These are phyloP conservation scores for Mortierella alpina DNA, from an alignment of 192 early-diverging fungal genomes.

Conservation along the genomic window DNA sequence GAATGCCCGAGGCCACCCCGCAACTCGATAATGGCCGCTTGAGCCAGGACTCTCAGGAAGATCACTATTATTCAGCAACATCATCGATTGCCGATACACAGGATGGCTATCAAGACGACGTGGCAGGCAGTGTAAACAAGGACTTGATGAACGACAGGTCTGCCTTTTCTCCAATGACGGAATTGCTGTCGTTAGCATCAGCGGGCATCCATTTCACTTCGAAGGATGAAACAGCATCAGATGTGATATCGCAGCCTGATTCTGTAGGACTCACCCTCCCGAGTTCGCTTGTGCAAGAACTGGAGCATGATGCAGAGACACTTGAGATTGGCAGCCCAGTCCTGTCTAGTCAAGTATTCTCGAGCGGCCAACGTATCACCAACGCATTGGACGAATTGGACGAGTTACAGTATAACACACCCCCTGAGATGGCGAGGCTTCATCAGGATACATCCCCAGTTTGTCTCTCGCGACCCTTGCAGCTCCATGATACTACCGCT, in stretches of 20 bases:
- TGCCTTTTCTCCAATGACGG: no score
- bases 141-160: no score
- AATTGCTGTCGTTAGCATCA: not conserved
- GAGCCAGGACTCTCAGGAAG: slow-evolving; percentile 12
- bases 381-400: no score
- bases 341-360: slow-evolving; percentile 11
- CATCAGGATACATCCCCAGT: no score
- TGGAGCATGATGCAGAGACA: slow-evolving; percentile 8
- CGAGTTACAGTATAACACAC: no score
- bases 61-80: slow-evolving; percentile 23
- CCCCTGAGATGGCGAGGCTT: no score
- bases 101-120: no score
- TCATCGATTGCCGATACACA: not conserved
- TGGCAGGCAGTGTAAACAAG: no score
- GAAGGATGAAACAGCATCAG: not conserved
- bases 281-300: slow-evolving; percentile 3
- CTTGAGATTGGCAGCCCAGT: not conserved
- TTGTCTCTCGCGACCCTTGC: no score
- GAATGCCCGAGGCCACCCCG: not conserved
- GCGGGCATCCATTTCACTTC: not conserved
- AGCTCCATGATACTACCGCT: no score
- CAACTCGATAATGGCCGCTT: not conserved
- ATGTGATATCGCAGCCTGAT: not conserved
- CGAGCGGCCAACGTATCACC: slow-evolving; percentile 4
- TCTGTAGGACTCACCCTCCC: slow-evolving; percentile 10